Base-by-base conservation (phyloP, 2,329 filamentous ascomycete genomes). In the Exophiala lecanii-corni region DNA sequence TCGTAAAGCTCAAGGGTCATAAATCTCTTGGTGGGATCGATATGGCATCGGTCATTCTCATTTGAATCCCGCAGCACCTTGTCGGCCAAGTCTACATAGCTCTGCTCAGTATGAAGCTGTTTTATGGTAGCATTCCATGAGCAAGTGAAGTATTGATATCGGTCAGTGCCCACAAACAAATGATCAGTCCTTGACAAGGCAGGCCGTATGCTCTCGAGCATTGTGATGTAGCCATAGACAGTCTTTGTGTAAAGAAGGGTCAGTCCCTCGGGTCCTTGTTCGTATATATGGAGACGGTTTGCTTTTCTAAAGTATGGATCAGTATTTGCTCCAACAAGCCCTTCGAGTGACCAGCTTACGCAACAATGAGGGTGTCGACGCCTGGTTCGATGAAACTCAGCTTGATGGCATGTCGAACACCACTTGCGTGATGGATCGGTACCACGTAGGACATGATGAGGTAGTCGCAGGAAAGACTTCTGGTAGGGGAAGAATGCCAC, bases 391-490 rank as follows among this genome's bases (percentile, higher is more conserved):
- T 71, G 57, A 97, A 82, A 56, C 80, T 81, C 48, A 91, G 75
- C 60, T 84, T 86, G 54, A 97, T 65, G 10, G 89, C 91, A 76
- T 95, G 86, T 42, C 89, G 82, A 52, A 96, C 82, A 70, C 88
- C 94, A 63, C 87, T 96, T 17, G 92, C 85, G 57, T 82, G 78
- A 65, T 98, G 92, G 44, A 98, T 92, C 28, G 92, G 89, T 49
- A 88, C 89, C 59, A 98, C 73, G 65, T 97, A 98, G 39, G 92
- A 86, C 92, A 98, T 98, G 47, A 28, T 60, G 31, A 16, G 5
- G 19, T 9, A 32, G 17, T 13, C n/a, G 38, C 28, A 34, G 19
- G 2, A 17, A 31, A 34, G 23, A 6, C n/a, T n/a, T n/a, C n/a
- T n/a, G n/a, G n/a, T n/a, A n/a, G n/a, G n/a, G n/a, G n/a, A n/a